Percentiles rank a stretch among this genome's conserved stretches.
These are phyloP conservation scores for Alternaria novae-zelandiae DNA, from an alignment of 2,329 filamentous ascomycete species.

Conservation along the genomic window DNA sequence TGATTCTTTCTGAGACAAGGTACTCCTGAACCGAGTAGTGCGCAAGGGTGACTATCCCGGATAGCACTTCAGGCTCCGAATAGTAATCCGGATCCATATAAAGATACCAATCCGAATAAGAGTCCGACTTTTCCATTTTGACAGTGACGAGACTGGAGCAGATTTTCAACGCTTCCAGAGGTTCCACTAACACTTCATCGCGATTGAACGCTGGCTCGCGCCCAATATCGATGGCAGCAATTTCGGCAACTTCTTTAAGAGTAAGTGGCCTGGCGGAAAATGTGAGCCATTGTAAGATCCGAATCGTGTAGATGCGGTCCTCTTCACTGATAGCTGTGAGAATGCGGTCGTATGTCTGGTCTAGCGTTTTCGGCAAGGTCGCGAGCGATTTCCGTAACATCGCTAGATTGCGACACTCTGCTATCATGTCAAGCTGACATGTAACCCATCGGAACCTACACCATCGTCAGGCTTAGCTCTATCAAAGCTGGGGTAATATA, in stretches of 20 bases:
- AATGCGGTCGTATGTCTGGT: slow-evolving; percentile 39
- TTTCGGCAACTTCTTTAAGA: slow-evolving; percentile 32
- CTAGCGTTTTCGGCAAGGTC: slow-evolving; percentile 29
- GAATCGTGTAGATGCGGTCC: slow-evolving; percentile 22
- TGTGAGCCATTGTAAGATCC: slow-evolving; percentile 34
- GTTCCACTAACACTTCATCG: slow-evolving; percentile 44
- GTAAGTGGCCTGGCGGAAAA: slow-evolving; percentile 30
- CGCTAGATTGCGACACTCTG: slow-evolving; percentile 24
- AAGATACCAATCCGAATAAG: too few relatives aligned
- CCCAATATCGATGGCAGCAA: slow-evolving; percentile 33
- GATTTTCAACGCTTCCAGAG: slow-evolving; percentile 35
- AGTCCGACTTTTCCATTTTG: rapidly evolving
- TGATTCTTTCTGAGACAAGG: neutral
- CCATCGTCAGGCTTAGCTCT: too few relatives aligned
- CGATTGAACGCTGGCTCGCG: slow-evolving; percentile 38
- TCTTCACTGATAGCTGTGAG: slow-evolving; percentile 24
- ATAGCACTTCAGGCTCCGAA: too few relatives aligned
- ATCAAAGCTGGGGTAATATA: too few relatives aligned
- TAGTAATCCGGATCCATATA: too few relatives aligned
- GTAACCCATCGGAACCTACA: slow-evolving; percentile 36
- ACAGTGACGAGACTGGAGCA: slow-evolving; percentile 41
- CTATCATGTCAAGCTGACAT: slow-evolving; percentile 33
- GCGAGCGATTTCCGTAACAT: slow-evolving; percentile 26
- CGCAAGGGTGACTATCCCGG: neutral
- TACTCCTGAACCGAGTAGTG: neutral